Conservation (phyloP, 768 basidiomycete species). For the Rhizopogon roseolus region DNA sequence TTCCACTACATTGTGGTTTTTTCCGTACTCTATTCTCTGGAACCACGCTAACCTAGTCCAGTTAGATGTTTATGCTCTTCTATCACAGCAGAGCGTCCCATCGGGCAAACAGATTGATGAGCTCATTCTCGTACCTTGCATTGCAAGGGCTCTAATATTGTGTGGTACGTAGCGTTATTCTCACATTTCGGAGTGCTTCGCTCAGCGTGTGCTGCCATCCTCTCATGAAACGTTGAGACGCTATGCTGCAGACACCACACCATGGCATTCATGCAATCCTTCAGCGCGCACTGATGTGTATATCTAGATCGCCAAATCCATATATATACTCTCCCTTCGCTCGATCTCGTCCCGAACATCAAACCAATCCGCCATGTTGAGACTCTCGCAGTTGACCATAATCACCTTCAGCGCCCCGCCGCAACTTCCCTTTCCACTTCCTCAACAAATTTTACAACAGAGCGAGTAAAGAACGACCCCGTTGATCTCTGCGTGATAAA, state of each 20-base stretch:
- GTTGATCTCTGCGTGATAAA: conserved; percentile 76
- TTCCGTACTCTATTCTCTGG: neutral
- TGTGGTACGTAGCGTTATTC: conserved; percentile 49
- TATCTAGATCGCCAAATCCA: conserved; percentile 56
- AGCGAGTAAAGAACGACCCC: conserved; percentile 34
- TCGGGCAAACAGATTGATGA: conserved; percentile 72
- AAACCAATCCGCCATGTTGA: conserved; percentile 80
- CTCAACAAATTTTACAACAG: neutral
- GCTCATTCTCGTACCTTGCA: conserved; percentile 72
- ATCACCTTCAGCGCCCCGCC: conserved; percentile 51
- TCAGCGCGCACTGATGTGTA: neutral
- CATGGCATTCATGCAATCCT: neutral
- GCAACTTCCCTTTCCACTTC: conserved; percentile 33
- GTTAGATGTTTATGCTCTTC: conserved; percentile 59
- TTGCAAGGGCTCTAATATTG: conserved; percentile 69
- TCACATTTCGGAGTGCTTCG: neutral
- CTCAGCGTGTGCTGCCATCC: neutral
- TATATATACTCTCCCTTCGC: conserved; percentile 75
- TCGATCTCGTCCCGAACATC: conserved; percentile 65
- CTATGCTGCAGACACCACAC: neutral
- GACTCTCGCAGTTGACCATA: conserved; percentile 79
- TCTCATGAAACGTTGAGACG: neutral
- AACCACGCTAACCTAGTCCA: conserved; percentile 12
- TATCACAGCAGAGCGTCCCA: conserved; percentile 67
- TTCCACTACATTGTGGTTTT: neutral